These are phyloP conservation scores for Solanum medicagineum DNA, from an alignment of 257 asterid genomes.

Conservation along the genomic window DNA sequence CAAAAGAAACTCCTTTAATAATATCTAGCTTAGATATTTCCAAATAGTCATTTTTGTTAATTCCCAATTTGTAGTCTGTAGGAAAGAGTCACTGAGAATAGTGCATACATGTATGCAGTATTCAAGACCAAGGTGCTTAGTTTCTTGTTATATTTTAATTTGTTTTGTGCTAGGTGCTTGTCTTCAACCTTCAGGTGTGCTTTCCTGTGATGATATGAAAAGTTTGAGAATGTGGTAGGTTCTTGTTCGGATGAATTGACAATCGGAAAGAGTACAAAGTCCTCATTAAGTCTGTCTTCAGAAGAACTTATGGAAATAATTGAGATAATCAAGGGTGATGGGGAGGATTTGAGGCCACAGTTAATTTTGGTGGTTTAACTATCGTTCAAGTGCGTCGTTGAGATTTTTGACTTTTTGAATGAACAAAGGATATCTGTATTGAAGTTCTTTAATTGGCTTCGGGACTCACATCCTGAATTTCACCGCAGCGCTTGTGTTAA, in stretches of 20 bases:
- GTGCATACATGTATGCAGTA: not conserved
- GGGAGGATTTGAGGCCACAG: slow-evolving; percentile 31
- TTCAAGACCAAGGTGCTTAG: not conserved
- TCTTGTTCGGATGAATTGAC: not conserved
- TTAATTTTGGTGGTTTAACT: slow-evolving; percentile 18
- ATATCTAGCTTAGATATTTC: not conserved
- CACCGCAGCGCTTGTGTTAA: slow-evolving; percentile 30
- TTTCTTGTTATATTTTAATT: not conserved
- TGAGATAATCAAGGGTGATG: slow-evolving; percentile 32
- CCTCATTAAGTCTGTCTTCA: not conserved
- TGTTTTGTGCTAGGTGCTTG: not conserved
- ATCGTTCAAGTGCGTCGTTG: slow-evolving; percentile 14
- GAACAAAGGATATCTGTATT: slow-evolving; percentile 34
- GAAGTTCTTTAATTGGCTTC: slow-evolving; percentile 59
- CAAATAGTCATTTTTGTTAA: not conserved
- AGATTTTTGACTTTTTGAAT: slow-evolving; percentile 42
- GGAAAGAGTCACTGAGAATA: not conserved
- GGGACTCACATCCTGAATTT: slow-evolving; percentile 20
- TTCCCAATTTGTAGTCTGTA: not conserved
- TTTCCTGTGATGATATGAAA: not conserved
- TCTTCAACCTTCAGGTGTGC: not conserved
- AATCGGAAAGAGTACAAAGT: not conserved
- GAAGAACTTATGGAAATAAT: slow-evolving; percentile 8
- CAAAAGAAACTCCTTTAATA: not conserved
- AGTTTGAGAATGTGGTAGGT: not conserved